phyloP scores from a whole-genome alignment of 306 rosid genomes.

The Sicyos baderoa region DNA sequence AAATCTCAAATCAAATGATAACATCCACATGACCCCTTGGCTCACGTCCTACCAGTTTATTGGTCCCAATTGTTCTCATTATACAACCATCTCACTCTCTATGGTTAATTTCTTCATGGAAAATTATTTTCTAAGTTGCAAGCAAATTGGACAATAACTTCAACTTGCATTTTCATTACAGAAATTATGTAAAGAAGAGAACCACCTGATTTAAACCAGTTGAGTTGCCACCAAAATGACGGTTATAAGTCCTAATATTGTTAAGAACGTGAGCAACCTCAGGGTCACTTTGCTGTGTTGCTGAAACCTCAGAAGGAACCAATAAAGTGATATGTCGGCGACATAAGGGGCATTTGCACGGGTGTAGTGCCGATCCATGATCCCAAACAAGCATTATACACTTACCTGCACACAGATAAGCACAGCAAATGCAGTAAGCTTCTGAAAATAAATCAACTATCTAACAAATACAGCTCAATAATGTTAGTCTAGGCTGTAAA shows the following conservation, averaged over 20 bases:
- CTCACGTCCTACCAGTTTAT: neutral
- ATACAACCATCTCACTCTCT: neutral
- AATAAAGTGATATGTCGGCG: slow-evolving; percentile 66
- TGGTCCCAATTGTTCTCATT: neutral
- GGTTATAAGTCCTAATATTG: slow-evolving; percentile 50
- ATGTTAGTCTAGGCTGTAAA: neutral
- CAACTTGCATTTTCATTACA: slow-evolving; percentile 1
- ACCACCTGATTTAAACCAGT: slow-evolving; percentile 45
- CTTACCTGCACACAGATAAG: slow-evolving; percentile 32
- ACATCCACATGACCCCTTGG: neutral
- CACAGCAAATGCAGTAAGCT: slow-evolving; percentile 4
- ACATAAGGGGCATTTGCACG: slow-evolving; percentile 81
- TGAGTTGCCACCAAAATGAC: slow-evolving; percentile 41
- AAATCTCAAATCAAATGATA: neutral
- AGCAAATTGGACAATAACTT: neutral
- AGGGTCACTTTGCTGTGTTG: slow-evolving; percentile 28
- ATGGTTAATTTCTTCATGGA: neutral
- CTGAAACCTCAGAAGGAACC: slow-evolving; percentile 46
- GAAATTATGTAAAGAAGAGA: neutral
- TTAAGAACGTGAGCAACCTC: slow-evolving; percentile 39
- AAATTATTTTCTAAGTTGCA: neutral
- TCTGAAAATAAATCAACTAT: neutral
- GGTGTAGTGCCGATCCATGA: slow-evolving; percentile 45
- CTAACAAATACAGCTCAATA: neutral
- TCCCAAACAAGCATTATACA: slow-evolving; percentile 76